Evolutionary conservation across 202 grass and related monocot species (phyloP).

Genomic region (Dendrocalamus latiflorus): DNA sequence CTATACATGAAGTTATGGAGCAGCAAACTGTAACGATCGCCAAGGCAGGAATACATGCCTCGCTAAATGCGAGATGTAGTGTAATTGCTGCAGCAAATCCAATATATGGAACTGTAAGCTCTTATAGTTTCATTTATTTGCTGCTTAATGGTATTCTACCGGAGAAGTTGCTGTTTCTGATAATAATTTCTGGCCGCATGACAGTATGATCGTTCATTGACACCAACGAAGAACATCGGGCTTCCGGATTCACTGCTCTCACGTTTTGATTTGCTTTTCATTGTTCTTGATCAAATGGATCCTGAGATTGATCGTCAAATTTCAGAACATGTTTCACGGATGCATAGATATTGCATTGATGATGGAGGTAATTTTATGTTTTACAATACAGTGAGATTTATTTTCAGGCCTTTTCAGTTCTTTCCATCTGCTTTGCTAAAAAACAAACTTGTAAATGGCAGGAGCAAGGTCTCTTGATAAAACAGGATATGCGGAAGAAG

Average conservation of each 20-base stretch:
- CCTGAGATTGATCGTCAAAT: slow-evolving; percentile 92
- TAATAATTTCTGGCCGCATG: slow-evolving; percentile 20
- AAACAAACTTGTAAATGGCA: slow-evolving; percentile 24
- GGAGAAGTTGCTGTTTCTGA: slow-evolving; percentile 21
- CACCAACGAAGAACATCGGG: slow-evolving; percentile 95
- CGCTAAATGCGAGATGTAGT: slow-evolving; percentile 94
- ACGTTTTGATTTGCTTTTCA: slow-evolving; percentile 99
- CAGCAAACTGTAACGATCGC: slow-evolving; percentile 98
- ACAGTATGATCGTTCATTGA: slow-evolving; percentile 97
- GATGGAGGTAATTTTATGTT: slow-evolving; percentile 64
- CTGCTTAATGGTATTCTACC: not conserved
- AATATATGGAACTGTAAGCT: slow-evolving; percentile 92
- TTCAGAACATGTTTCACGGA: slow-evolving; percentile 85
- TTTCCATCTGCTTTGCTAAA: slow-evolving; percentile 5
- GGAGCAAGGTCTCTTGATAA: slow-evolving; percentile 52
- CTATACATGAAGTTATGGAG: slow-evolving; percentile 99
- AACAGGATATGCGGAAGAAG: slow-evolving; percentile 75
- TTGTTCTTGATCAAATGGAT: slow-evolving; percentile 99
- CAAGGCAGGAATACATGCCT: slow-evolving; percentile 97
- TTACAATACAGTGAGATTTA: not conserved
- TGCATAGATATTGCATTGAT: slow-evolving; percentile 97
- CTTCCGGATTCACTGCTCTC: slow-evolving; percentile 95
- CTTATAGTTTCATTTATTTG: not conserved
- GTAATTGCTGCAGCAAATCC: slow-evolving; percentile 98
- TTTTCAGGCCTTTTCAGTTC: not conserved